phyloP scores from a whole-genome alignment of 176 grass and related monocot species.

The Eleusine coracana region DNA sequence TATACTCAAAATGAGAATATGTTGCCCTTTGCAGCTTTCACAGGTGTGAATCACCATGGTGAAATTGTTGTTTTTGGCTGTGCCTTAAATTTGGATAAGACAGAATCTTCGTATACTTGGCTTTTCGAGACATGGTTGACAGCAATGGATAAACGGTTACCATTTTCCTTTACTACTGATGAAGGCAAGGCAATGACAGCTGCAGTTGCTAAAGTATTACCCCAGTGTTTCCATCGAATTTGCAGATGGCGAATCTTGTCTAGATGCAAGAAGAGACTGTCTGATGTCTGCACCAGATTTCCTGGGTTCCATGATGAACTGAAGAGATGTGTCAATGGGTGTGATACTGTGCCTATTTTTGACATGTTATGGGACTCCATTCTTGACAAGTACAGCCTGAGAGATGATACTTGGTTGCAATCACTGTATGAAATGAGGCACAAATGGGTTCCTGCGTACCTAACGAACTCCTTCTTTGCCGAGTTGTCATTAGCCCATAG shows the following conservation, averaged over 20 bases:
- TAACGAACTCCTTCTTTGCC: conserved; percentile 74
- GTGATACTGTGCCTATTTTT: conserved; percentile 61
- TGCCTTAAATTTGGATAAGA: conserved; percentile 77
- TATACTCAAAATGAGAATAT: conserved; percentile 76
- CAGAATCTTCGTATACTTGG: conserved; percentile 74
- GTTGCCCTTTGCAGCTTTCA: conserved; percentile 82
- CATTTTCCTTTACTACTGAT: conserved; percentile 83
- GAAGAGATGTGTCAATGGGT: conserved; percentile 72
- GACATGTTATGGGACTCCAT: conserved; percentile 79
- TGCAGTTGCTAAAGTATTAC: conserved; percentile 77
- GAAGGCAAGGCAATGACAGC: conserved; percentile 66
- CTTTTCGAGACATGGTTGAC: conserved; percentile 86
- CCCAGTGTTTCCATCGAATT: conserved; percentile 79
- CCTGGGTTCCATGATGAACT: conserved; percentile 73
- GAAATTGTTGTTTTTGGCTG: conserved; percentile 84
- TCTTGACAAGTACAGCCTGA: conserved; percentile 76
- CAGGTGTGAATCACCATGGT: conserved; percentile 80
- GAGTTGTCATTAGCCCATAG: conserved; percentile 63
- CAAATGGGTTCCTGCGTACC: conserved; percentile 89
- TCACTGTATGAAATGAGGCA: conserved; percentile 65
- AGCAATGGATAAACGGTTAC: conserved; percentile 66
- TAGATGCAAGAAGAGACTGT: conserved; percentile 88
- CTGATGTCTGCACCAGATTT: conserved; percentile 67
- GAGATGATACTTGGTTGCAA: conserved; percentile 76
- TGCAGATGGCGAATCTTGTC: conserved; percentile 93